Evolutionary conservation across 345 rosid species (phyloP), one percentile per base, ranked within the genome.

Genomic region (Theobroma cacao): DNA sequence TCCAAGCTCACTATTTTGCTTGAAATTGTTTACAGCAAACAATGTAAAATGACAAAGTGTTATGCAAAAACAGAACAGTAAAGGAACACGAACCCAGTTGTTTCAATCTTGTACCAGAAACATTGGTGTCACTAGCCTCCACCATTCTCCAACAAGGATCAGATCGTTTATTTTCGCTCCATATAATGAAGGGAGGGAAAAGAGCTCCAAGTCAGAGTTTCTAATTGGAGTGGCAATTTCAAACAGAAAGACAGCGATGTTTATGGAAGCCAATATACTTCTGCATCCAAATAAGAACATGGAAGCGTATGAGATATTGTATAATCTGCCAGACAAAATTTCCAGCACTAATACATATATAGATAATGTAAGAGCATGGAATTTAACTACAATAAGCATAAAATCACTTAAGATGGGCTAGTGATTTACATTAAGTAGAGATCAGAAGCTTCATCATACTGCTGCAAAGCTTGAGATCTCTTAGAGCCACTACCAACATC

Each of bases 111-210:
- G 98, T 95, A 95, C 98, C 98, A 93, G 98, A 95, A 95, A 95
- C 95, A 93, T 95, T 34, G 98, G 98, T 17, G 98, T 95, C 83
- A 95, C 80, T 2, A 95, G 95, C 85, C 98, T 90, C 98, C 98
- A 95, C 98, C 98, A 95, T 81, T 95, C 98, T 71, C 98, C 98
- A 52, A 86, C 84, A 36, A 95, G 77, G 87, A 95, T 92, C 82
- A 93, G 83, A 83, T 90, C 88, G 33, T 95, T 95, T 79, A 93
- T 90, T 90, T 95, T 95, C 17, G 98, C 97, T 67, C 98, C 98
- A 24, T 93, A 93, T 36, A 95, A 68, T 7, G 89, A 74, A 2
- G 98, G 98, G 12, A 95, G 82, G 4, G 98, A 86, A 68, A 90
- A 87, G 38, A 93, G 87, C 76, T 84, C 91, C 81, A 87, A 82